Conservation (phyloP, 768 basidiomycete genomes). For the Amanita phalloides region DNA sequence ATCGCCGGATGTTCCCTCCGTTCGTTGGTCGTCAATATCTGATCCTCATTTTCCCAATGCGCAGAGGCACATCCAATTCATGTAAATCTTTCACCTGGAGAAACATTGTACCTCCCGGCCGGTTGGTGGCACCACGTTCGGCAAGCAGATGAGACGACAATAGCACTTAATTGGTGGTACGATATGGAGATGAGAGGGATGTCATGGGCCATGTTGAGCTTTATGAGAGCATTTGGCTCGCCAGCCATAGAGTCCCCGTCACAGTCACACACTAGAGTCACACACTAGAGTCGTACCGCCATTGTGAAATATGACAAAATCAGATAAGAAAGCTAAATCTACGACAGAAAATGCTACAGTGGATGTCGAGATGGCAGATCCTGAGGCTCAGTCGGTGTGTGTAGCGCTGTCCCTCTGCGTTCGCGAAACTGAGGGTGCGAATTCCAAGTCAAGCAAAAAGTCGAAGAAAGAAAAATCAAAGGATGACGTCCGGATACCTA, state of each 20-base stretch:
- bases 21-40: slow-evolving; percentile 77
- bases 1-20: slow-evolving; percentile 22
- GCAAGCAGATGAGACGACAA: slow-evolving; percentile 50
- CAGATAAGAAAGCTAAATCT: slow-evolving; percentile 69
- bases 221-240: slow-evolving; percentile 23
- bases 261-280: slow-evolving; percentile 8
- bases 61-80: slow-evolving; percentile 50
- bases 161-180: slow-evolving; percentile 88
- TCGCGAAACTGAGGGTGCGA: background rate
- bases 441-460: slow-evolving; percentile 42
- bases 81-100: slow-evolving; percentile 58
- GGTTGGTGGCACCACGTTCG: slow-evolving; percentile 93
- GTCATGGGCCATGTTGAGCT: slow-evolving; percentile 58
- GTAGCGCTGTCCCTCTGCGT: slow-evolving; percentile 7
- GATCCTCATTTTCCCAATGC: slow-evolving; percentile 41
- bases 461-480: slow-evolving; percentile 39
- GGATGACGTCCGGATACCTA: slow-evolving; percentile 52
- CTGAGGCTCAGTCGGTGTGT: slow-evolving; percentile 21
- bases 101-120: slow-evolving; percentile 82
- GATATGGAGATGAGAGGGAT: slow-evolving; percentile 68
- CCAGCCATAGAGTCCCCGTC: background rate
- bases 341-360: slow-evolving; percentile 32
- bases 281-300: background rate
- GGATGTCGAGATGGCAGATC: slow-evolving; percentile 43
- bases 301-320: slow-evolving; percentile 65